Conservation (phyloP, 164 flowering plant genomes). For the Stephania yunnanensis region DNA sequence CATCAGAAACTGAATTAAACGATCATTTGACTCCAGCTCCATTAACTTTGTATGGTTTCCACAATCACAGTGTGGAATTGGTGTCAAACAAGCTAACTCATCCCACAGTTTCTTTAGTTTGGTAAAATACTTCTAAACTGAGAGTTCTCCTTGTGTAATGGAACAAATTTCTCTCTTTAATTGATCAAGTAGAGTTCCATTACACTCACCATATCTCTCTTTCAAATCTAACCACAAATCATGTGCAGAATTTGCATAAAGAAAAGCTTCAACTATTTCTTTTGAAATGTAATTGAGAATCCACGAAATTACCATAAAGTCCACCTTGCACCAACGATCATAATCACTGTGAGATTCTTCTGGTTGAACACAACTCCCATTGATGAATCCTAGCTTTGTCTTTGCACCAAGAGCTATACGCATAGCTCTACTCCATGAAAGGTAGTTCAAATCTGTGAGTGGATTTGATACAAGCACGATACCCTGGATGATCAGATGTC, state of each 20-base stretch:
- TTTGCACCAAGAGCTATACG: too few species aligned
- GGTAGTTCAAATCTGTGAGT: too few species aligned
- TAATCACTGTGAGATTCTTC: background rate
- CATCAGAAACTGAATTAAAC: too few species aligned
- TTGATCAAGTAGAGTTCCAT: too few species aligned
- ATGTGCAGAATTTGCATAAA: too few species aligned
- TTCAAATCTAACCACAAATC: too few species aligned
- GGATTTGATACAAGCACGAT: too few species aligned
- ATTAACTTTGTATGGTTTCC: background rate
- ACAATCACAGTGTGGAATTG: background rate
- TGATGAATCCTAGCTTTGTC: background rate
- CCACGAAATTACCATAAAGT: background rate
- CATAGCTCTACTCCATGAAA: too few species aligned
- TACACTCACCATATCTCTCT: too few species aligned
- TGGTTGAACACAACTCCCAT: background rate
- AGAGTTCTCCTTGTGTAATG: background rate
- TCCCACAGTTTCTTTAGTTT: background rate
- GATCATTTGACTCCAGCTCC: too few species aligned
- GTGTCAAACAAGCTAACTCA: background rate
- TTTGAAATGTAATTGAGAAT: background rate
- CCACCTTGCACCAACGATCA: background rate
- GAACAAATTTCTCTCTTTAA: too few species aligned
- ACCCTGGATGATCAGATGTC: too few species aligned
- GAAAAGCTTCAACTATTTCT: background rate
- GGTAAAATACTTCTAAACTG: background rate